A percentile compares a stretch with the other conserved stretches of the same genome.
These are phyloP conservation scores for Mortierella sp. DNA, from an alignment of 371 early-diverging fungal genomes.

Conservation along the genomic window DNA sequence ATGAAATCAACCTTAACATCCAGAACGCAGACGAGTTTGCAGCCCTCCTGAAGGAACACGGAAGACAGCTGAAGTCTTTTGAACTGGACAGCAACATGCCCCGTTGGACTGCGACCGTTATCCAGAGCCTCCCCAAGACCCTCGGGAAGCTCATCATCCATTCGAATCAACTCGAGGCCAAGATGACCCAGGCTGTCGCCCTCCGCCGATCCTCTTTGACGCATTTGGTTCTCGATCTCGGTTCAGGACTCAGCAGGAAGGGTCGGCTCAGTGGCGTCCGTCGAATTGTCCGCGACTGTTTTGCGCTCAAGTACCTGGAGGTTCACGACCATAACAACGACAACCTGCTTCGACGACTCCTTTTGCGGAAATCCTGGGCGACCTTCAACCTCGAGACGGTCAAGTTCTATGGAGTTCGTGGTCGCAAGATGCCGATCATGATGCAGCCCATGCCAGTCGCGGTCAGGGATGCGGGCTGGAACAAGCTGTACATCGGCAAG, in stretches of 20 bases:
- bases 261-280: not conserved
- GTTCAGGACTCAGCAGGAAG: not conserved
- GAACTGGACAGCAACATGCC: not conserved
- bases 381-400: not conserved
- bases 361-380: not conserved
- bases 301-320: not conserved
- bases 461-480: not conserved
- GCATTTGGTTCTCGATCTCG: not conserved
- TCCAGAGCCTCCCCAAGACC: not conserved
- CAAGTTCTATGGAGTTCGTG: not conserved
- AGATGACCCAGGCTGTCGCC: not conserved
- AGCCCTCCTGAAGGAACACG: not conserved
- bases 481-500: not conserved
- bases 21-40: not conserved
- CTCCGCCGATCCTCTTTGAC: not conserved
- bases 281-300: not conserved
- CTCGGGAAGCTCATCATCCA: not conserved
- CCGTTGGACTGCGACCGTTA: not conserved
- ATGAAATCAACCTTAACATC: not conserved
- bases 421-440: not conserved
- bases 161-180: not conserved
- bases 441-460: not conserved
- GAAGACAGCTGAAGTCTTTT: not conserved
- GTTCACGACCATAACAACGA: too few species aligned
- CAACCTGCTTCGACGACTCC: not conserved